Percentiles rank a stretch among this genome's conserved stretches.
Evolutionary conservation across 257 asterid genomes (phyloP).

Genomic region (Rhazya stricta): DNA sequence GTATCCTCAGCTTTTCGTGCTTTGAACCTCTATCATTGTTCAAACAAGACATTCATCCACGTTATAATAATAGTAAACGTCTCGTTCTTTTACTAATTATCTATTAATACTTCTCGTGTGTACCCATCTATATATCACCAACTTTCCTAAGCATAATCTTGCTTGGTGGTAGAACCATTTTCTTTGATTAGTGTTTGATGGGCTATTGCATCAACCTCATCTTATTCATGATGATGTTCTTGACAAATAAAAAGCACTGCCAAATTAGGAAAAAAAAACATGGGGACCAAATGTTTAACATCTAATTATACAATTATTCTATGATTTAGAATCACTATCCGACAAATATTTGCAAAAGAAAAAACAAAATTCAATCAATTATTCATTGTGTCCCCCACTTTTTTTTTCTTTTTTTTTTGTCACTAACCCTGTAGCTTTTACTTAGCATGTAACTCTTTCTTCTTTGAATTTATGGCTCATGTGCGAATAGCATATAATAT

Average conservation of each 20-base stretch:
- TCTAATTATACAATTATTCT: not conserved
- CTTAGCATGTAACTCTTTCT: not conserved
- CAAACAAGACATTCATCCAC: not conserved
- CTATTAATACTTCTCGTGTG: too few species aligned
- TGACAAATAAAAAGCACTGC: not conserved
- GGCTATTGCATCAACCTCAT: not conserved
- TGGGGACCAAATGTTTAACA: not conserved
- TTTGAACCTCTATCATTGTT: too few species aligned
- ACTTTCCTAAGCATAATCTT: not conserved
- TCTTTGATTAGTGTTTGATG: not conserved
- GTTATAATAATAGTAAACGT: too few species aligned
- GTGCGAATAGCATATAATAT: too few species aligned
- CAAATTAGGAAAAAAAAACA: slow-evolving; percentile 8
- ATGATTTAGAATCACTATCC: not conserved
- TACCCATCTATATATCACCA: not conserved
- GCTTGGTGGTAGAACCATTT: not conserved
- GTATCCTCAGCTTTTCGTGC: not conserved
- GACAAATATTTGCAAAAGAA: slow-evolving; percentile 10
- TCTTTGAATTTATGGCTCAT: not conserved
- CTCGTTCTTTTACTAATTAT: too few species aligned
- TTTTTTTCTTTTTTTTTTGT: too few species aligned
- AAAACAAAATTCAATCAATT: not conserved
- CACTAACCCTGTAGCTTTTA: not conserved
- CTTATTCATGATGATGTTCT: not conserved
- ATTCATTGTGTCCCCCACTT: not conserved